Percentiles rank a stretch among this genome's conserved stretches.
Conservation (phyloP, 2,329 filamentous ascomycete genomes). For the Pseudocercospora ulei region DNA sequence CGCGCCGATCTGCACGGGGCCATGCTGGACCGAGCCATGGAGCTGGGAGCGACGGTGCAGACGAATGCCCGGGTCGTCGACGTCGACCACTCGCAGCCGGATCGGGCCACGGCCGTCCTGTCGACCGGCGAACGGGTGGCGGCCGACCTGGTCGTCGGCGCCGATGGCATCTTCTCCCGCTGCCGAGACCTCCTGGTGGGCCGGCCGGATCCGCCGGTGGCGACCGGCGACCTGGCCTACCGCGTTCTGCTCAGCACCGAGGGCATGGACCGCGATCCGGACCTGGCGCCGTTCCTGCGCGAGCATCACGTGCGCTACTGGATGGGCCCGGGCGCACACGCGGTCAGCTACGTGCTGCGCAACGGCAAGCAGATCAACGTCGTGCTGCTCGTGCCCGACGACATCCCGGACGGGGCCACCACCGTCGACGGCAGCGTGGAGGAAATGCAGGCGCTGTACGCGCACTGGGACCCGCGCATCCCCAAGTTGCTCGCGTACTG, state of each 20-base stretch:
- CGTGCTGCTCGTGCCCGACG: constrained; percentile 45
- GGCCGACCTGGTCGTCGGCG: constrained; percentile 43
- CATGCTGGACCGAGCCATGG: constrained; percentile 41
- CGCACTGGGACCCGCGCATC: constrained; percentile 45
- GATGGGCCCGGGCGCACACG: constrained; percentile 46
- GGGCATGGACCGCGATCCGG: constrained; percentile 42
- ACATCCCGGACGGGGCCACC: constrained; percentile 41
- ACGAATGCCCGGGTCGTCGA: constrained; percentile 40
- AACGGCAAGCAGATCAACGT: constrained; percentile 45
- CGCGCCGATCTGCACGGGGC: constrained; percentile 45
- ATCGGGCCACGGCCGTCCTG: constrained; percentile 36
- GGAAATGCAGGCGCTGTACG: constrained; percentile 47
- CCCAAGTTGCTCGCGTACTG: constrained; percentile 50
- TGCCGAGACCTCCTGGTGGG: constrained; percentile 41
- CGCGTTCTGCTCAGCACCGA: constrained; percentile 41
- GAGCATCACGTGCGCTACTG: constrained; percentile 46
- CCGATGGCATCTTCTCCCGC: constrained; percentile 42
- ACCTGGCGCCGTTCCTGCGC: constrained; percentile 40
- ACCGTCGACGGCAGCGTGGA: constrained; percentile 45
- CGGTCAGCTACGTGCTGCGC: constrained; percentile 46
- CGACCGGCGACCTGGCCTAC: constrained; percentile 47
- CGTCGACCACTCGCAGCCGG: constrained; percentile 27
- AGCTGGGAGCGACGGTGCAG: constrained; percentile 43
- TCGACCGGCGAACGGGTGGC: constrained; percentile 33
- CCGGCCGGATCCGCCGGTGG: constrained; percentile 39